Conservation (phyloP, 768 basidiomycete genomes). For the Lepiota subincarnata region DNA sequence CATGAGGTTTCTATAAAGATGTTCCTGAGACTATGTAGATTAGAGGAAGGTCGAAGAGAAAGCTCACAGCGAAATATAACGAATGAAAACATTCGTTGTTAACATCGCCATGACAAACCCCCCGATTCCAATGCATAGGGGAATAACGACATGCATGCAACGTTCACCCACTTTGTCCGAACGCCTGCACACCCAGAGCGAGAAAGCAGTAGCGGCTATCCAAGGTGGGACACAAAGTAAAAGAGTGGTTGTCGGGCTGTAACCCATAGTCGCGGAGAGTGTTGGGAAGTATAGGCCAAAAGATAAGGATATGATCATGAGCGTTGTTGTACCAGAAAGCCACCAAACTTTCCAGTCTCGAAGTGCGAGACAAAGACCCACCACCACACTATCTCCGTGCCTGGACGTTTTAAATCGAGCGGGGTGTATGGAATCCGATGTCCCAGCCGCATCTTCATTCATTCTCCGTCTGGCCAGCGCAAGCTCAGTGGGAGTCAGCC, state of each 20-base stretch:
- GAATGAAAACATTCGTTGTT: slow-evolving; percentile 56
- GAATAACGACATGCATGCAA: slow-evolving; percentile 56
- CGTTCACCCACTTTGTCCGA: slow-evolving; percentile 72
- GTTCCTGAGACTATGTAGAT: not conserved
- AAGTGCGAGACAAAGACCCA: slow-evolving; percentile 56
- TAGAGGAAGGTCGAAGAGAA: not conserved
- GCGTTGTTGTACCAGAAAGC: slow-evolving; percentile 31
- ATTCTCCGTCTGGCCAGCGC: slow-evolving; percentile 56
- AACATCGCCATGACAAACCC: slow-evolving; percentile 65
- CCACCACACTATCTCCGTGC: slow-evolving; percentile 9
- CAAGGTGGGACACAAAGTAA: slow-evolving; percentile 58
- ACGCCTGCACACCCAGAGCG: slow-evolving; percentile 57
- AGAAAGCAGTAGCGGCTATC: slow-evolving; percentile 54
- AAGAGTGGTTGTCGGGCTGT: slow-evolving; percentile 55
- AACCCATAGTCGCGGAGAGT: slow-evolving; percentile 65
- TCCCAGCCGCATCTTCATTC: slow-evolving; percentile 44
- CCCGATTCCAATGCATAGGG: slow-evolving; percentile 56
- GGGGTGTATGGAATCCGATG: not conserved
- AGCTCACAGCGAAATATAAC: slow-evolving; percentile 60
- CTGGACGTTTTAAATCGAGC: slow-evolving; percentile 16
- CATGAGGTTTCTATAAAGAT: slow-evolving; percentile 60
- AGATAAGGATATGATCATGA: slow-evolving; percentile 51
- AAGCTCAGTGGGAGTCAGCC: slow-evolving; percentile 56
- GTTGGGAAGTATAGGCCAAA: slow-evolving; percentile 78
- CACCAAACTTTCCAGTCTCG: slow-evolving; percentile 75